phyloP scores from a whole-genome alignment of 1,139 yeast species.

The Saccharomycopsis crataegensis region DNA sequence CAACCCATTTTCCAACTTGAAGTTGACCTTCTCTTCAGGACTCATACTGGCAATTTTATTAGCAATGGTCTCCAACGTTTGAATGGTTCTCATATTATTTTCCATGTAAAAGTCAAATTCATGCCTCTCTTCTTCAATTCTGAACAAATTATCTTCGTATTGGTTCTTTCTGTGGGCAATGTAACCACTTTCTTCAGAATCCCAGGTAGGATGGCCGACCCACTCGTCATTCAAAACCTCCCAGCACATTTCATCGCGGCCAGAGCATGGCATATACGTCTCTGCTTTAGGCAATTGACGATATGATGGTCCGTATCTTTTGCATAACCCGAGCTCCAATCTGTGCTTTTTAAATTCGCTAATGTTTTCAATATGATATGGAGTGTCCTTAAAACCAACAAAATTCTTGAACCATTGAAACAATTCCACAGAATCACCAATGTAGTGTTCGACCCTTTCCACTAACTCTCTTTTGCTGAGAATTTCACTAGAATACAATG shows the following conservation, averaged over 20 bases:
- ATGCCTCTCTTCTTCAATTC: constrained; percentile 95
- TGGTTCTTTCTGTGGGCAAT: constrained; percentile 97
- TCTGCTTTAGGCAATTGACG: constrained; percentile 90
- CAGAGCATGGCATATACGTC: constrained; percentile 96
- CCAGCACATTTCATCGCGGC: constrained; percentile 99
- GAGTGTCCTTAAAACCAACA: constrained; percentile 77
- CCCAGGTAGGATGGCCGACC: constrained; percentile 99
- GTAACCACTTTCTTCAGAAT: constrained; percentile 96
- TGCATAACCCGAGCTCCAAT: constrained; percentile 47
- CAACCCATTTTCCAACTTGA: constrained; percentile 85
- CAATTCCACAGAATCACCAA: constrained; percentile 75
- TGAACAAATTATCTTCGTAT: constrained; percentile 89
- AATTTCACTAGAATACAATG: constrained; percentile 82
- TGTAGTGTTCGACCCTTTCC: constrained; percentile 75
- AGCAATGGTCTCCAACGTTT: constrained; percentile 90
- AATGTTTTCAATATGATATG: constrained; percentile 78
- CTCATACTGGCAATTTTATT: constrained; percentile 92
- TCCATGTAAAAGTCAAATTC: constrained; percentile 96
- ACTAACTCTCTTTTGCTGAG: constrained; percentile 78
- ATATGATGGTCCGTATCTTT: constrained; percentile 73
- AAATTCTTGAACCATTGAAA: constrained; percentile 87
- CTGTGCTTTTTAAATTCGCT: constrained; percentile 79
- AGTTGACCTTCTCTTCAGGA: constrained; percentile 75
- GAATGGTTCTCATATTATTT: constrained; percentile 89
- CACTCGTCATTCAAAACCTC: constrained; percentile 96